Evolutionary conservation across 768 basidiomycete species (phyloP).

Genomic region (Galerina sulciceps): DNA sequence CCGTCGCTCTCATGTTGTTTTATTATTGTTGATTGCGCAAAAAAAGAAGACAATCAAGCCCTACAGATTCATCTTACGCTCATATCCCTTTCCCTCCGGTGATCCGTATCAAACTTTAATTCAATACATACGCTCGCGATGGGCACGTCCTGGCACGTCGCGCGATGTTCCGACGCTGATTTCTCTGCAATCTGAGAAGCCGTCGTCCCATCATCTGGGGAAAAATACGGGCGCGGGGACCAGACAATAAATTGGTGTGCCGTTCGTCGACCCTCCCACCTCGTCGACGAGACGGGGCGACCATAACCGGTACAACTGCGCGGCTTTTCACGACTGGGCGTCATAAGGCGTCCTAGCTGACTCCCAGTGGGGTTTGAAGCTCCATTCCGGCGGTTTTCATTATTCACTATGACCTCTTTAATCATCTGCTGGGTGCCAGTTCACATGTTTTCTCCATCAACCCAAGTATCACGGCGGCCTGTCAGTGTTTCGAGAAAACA

Average conservation of each 20-base stretch:
- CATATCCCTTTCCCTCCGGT: slow-evolving; percentile 16
- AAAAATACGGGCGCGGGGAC: no score
- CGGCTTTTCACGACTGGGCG: no score
- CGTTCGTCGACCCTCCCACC: no score
- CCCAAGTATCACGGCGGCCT: no score
- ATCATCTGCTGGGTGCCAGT: no score
- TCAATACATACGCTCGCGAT: slow-evolving; percentile 6
- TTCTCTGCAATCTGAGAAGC: background rate
- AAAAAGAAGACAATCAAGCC: background rate
- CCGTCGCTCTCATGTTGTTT: background rate
- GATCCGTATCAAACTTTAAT: slow-evolving; percentile 28
- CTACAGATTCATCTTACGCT: slow-evolving; percentile 1
- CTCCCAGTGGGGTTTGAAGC: no score
- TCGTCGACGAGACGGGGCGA: no score
- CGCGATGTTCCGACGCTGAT: slow-evolving; percentile 12
- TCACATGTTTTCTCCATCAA: no score
- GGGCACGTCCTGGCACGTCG: slow-evolving; percentile 4
- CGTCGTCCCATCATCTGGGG: no score
- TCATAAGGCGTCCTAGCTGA: no score
- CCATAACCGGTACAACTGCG: no score
- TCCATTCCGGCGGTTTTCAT: background rate
- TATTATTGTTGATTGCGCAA: background rate
- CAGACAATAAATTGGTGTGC: no score
- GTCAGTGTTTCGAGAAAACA: background rate
- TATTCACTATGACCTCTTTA: background rate